Base-by-base conservation (phyloP, 2,329 filamentous ascomycete genomes). In the Exserohilum turcica region DNA sequence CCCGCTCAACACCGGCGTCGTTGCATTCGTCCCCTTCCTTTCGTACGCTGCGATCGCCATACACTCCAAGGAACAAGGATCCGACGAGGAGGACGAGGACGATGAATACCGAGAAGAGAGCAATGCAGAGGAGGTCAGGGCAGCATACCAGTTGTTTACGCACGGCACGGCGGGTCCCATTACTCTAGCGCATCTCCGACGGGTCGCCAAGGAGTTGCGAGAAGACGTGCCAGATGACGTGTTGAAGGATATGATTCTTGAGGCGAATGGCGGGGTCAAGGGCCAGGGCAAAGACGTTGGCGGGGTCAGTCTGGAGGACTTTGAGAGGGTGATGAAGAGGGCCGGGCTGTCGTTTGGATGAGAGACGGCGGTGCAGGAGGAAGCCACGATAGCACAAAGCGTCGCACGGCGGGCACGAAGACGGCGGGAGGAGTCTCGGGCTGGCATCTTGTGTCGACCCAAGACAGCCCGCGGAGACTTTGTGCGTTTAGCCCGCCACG, bases 231-330 rank as follows among this genome's bases (percentile, higher is more conserved):
- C 85, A 54, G 94, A 97, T 66, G 87, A 91, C 43, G 76, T 96
- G 69, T 78, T 99, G 69, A 86, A 85, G 77, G 92, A 97, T 78
- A 99, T 99, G 94, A 88, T 99, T 52, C 79, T 92, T 43, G 93
- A 97, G 80, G 94, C 93, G 43, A 97, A 95, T 74, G 90, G 90
- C 2, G 91, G 90, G 1, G 85, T 82, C 21, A 68, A 68, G 43
- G 65, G 63, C 5, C 65, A 66, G 3, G 87, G 89, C 13, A 83
- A 89, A 9, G 84, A 72, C 42, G 53, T 62, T 21, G 83, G 80
- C 51, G 91, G 89, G 6, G 93, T 96, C 8, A 84, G 80, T 35
- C 79, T 87, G 68, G 87, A 89, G 46, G 91, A 97, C 68, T 96
- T 96, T 76, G 88, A 92, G 75, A 84, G 84, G 48, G 90, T 96